Conservation (phyloP, 306 rosid species). For the Castanea mollissima region DNA sequence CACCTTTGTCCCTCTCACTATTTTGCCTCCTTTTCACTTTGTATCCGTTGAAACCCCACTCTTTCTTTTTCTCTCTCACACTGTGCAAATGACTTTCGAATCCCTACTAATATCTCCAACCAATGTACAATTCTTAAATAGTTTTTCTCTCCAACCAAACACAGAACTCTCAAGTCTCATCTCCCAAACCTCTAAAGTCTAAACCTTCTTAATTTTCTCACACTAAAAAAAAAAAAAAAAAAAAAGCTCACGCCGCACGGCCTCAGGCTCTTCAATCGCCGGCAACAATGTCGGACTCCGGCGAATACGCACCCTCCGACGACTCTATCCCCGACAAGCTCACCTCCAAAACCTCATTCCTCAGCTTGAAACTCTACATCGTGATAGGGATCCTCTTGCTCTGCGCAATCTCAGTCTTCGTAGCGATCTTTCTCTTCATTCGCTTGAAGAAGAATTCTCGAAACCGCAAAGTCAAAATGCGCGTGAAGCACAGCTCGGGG, state of each 20-base stretch:
- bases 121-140: neutral
- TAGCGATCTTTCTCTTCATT: constrained; percentile 52
- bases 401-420: constrained; percentile 29
- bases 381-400: constrained; percentile 41
- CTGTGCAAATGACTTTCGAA: constrained; percentile 8
- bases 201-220: neutral
- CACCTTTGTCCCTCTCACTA: neutral
- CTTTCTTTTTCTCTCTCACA: neutral
- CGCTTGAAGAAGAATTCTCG: constrained; percentile 36
- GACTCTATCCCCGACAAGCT: constrained; percentile 36
- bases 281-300: constrained; percentile 54
- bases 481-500: constrained; percentile 77
- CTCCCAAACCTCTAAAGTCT: constrained; percentile 3
- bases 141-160: constrained; percentile 34
- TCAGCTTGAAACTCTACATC: constrained; percentile 50
- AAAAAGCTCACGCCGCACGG: neutral
- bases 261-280: constrained; percentile 7
- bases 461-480: constrained; percentile 37
- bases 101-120: constrained; percentile 2
- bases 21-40: constrained; percentile 18
- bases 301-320: constrained; percentile 19
- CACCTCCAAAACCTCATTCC: constrained; percentile 28
- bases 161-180: neutral
- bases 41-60: constrained; percentile 63
- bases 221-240: neutral